Conservation (phyloP, 108 stramenopile species). For the Cyclostephanos invisitatus region DNA sequence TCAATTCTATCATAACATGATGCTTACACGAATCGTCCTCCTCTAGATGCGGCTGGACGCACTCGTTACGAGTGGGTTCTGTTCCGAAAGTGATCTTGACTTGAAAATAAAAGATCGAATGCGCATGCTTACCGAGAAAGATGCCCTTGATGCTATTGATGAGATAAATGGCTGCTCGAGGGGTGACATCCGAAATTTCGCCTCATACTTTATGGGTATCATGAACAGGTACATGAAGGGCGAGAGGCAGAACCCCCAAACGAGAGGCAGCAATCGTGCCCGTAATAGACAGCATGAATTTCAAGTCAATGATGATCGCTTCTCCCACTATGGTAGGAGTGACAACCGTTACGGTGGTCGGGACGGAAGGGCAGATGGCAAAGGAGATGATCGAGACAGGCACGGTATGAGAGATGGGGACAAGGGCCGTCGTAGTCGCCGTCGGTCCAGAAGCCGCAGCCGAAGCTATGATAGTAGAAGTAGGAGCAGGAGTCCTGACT, state of each 20-base stretch:
- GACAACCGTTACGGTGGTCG: background rate
- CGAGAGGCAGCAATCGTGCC: slow-evolving; percentile 19
- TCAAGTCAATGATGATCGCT: slow-evolving; percentile 12
- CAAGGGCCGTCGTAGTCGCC: slow-evolving; percentile 19
- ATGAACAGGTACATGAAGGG: slow-evolving; percentile 81
- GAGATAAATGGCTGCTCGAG: slow-evolving; percentile 65
- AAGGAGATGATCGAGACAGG: slow-evolving; percentile 14
- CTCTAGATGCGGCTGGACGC: slow-evolving; percentile 44
- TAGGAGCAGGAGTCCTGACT: slow-evolving; percentile 23
- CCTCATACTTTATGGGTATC: slow-evolving; percentile 80
- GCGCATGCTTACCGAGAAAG: slow-evolving; percentile 73
- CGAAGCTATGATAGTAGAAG: slow-evolving; percentile 23
- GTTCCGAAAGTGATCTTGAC: slow-evolving; percentile 70
- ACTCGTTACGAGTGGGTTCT: slow-evolving; percentile 64
- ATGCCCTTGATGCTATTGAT: slow-evolving; percentile 81
- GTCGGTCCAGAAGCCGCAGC: slow-evolving; percentile 36
- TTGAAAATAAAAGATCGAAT: slow-evolving; percentile 74
- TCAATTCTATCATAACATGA: background rate
- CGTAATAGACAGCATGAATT: slow-evolving; percentile 12
- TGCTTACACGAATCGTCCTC: background rate
- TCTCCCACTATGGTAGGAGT: slow-evolving; percentile 17
- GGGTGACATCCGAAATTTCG: slow-evolving; percentile 71
- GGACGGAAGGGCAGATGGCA: slow-evolving; percentile 11
- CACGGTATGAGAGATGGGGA: slow-evolving; percentile 12
- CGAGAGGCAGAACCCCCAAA: slow-evolving; percentile 16